Evolutionary conservation across 1,139 yeast genomes (phyloP), one percentile per base, ranked within the genome.

Genomic region (Nakaseomyces uthaithaninus): DNA sequence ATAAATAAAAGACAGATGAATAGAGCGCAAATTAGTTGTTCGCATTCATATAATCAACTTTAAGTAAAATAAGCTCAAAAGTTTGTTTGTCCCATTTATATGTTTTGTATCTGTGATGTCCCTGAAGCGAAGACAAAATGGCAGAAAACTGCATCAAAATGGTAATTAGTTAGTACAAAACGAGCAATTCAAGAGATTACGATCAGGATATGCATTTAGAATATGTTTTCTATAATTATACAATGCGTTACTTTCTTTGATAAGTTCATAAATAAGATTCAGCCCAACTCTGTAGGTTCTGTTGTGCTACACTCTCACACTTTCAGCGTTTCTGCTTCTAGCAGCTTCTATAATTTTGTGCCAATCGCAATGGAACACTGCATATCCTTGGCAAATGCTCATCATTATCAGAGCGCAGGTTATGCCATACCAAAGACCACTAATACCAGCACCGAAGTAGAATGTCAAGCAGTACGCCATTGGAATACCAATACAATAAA

Each of bases 341-440:
- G 68, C 67, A 17, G 60, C 65, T 6, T 46, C 41, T 15, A 64
- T 50, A 16, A 64, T 55, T 27, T 57, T 55, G 14, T 51, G 52
- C 68, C 67, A 64, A 42, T 64, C 55, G 33, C 64, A 62, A 30
- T 53, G 51, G 48, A 65, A 65, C 4, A 65, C 67, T 3, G 64
- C 58, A 44, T 61, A 65, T 3, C 66, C 59, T 56, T 89, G 94
- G 20, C 73, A 67, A 2, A 72, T 39, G 6, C 84, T 82, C 55
- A 89, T 86, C 36, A 76, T 56, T 22, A 75, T 55, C 65, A 89
- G 69, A 0, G 94, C 96, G 39, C 77, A 59, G 0, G 86, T 82
- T 36, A 86, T 75, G 9, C 95, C 96, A 10, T 75, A 49, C 97
- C 97, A 89, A 42, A 89, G 66, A 0, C 97, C 97, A 79, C 57